Evolutionary conservation across 768 basidiomycete species (phyloP).

Genomic region (Royoungia palumana): DNA sequence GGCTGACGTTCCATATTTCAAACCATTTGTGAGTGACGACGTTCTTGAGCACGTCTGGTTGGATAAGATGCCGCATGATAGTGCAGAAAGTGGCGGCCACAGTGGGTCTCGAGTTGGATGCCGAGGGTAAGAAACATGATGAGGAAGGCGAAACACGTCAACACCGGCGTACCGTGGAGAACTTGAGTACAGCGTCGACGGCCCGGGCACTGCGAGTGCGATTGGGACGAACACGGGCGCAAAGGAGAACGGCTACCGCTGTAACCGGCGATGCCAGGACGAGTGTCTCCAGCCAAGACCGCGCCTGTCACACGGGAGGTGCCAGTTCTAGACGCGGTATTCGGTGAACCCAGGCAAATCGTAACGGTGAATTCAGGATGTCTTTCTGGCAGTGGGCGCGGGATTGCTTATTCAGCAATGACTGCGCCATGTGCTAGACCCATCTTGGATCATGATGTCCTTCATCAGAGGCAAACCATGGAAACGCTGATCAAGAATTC

Average conservation of each 20-base stretch:
- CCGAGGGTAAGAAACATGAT: conserved; percentile 64
- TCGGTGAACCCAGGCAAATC: conserved; percentile 49
- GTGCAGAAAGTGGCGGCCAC: conserved; percentile 45
- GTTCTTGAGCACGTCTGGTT: conserved; percentile 50
- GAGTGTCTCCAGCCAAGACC: conserved; percentile 39
- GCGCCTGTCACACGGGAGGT: conserved; percentile 40
- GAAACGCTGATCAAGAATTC: too few species aligned
- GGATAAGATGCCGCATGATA: conserved; percentile 53
- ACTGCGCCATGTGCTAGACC: too few species aligned
- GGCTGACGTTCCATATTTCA: conserved; percentile 66
- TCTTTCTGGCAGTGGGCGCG: conserved; percentile 38
- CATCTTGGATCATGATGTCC: too few species aligned
- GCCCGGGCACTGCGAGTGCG: conserved; percentile 23
- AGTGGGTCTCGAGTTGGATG: conserved; percentile 69
- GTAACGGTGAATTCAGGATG: conserved; percentile 54
- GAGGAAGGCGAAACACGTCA: conserved; percentile 49
- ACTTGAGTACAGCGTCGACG: conserved; percentile 44
- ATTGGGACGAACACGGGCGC: background rate
- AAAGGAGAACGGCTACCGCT: background rate
- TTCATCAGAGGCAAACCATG: too few species aligned
- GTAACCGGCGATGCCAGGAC: conserved; percentile 9
- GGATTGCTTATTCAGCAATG: too few species aligned
- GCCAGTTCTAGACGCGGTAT: conserved; percentile 58
- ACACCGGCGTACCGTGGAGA: conserved; percentile 41
- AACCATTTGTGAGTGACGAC: conserved; percentile 74